Percentiles rank a stretch among this genome's conserved stretches.
Evolutionary conservation across 225 moss, liverwort and hornwort genomes (phyloP).

Genomic region (Takakia lepidozioides): DNA sequence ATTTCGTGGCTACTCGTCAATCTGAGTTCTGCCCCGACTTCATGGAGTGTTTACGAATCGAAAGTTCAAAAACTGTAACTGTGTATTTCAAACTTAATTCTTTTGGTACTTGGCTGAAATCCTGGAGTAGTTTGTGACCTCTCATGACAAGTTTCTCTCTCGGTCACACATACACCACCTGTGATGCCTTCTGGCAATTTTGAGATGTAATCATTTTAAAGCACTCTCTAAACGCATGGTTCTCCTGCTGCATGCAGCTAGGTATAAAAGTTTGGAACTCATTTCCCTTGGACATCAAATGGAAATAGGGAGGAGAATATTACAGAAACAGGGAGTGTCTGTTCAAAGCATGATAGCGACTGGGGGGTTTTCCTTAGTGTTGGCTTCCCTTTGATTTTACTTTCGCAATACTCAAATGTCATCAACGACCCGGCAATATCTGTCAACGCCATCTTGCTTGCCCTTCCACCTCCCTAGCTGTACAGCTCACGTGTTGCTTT

Average conservation of each 20-base stretch:
- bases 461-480: conserved; percentile 4
- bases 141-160: too few species aligned
- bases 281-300: too few species aligned
- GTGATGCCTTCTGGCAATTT: too few species aligned
- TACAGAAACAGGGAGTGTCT: conserved; percentile 64
- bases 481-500: neutral
- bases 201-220: neutral
- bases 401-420: conserved; percentile 47
- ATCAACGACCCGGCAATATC: conserved; percentile 67
- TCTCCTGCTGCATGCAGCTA: neutral
- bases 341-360: conserved; percentile 82
- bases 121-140: too few species aligned
- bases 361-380: conserved; percentile 61
- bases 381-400: conserved; percentile 67
- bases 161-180: too few species aligned
- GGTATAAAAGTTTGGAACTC: too few species aligned
- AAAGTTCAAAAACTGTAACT: too few species aligned
- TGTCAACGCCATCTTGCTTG: conserved; percentile 41
- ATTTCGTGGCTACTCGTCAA: too few species aligned
- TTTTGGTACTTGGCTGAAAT: too few species aligned
- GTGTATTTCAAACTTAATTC: too few species aligned
- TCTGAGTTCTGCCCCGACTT: too few species aligned
- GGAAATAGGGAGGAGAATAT: neutral
- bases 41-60: too few species aligned
- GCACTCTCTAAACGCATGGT: neutral